Evolutionary conservation across 2,329 filamentous ascomycete genomes (phyloP), one percentile per base, ranked within the genome.

Genomic region (Alternaria novae-zelandiae): DNA sequence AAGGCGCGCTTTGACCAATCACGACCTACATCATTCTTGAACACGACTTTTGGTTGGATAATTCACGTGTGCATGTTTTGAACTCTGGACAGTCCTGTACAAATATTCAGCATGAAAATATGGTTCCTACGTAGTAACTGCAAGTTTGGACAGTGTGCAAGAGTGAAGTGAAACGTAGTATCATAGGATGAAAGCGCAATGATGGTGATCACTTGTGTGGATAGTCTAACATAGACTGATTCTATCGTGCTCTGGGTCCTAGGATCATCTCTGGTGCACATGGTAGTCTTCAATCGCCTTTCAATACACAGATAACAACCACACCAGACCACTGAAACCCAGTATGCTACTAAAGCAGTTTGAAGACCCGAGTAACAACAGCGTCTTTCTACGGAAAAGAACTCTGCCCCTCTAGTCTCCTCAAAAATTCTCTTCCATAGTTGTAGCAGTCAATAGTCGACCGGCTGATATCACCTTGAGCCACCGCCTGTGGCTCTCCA

Each of bases 1-100:
- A 50, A n/a, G 4, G 54, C 50, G 50, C 26, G 28, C 17, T 10
- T 12, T 21, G 47, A 20, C 67, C 65, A 70, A 71, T 71, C 62
- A 70, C n/a, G 44, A 20, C 13, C 59, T 26, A 11, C 36, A 49
- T 20, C 20, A 30, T 7, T 21, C 9, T 26, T 23, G 43, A 8
- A 10, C 58, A 21, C 49, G 9, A 23, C 15, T 41, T 26, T 15
- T 49, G 47, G 41, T 25, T 23, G 32, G 32, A 32, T 7, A 7
- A 13, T 41, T 20, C 23, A 21, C 43, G 21, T 5, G 53, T 20
- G 32, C 15, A 9, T 51, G 17, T 36, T 51, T 11, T 28, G 28
- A 21, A 12, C 7, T 32, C 20, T 0, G 11, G n/a, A 17, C 8
- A 41, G 4, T 5, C 11, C 3, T 17, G 0, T 11, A 11, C 9